Evolutionary conservation across 495 filamentous ascomycete genomes (phyloP).

Genomic region (Daldinia loculata): DNA sequence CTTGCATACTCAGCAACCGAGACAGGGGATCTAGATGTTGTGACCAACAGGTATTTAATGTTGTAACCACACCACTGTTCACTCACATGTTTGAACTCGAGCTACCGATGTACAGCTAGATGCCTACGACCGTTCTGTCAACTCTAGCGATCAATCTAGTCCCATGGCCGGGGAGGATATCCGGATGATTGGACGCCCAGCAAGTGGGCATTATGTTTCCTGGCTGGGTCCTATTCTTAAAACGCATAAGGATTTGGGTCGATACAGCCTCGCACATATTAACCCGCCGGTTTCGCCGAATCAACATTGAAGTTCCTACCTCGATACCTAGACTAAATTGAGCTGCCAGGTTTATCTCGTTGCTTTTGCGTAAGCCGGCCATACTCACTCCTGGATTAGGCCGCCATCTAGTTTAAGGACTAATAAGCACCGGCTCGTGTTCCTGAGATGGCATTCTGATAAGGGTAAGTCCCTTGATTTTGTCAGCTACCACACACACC

Average conservation of each 20-base stretch:
- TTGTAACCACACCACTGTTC: conserved; percentile 37
- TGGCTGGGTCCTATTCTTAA: conserved; percentile 23
- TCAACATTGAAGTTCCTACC: conserved; percentile 28
- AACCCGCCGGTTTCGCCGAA: conserved; percentile 43
- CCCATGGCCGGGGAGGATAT: conserved; percentile 32
- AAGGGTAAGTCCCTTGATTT: conserved; percentile 21
- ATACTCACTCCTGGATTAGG: conserved; percentile 29
- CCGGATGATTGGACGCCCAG: conserved; percentile 39
- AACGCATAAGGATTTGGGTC: conserved; percentile 28
- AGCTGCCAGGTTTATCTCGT: conserved; percentile 36
- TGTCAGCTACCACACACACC: conserved; percentile 35
- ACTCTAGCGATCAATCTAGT: conserved; percentile 18
- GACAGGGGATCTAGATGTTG: conserved; percentile 36
- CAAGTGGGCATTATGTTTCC: conserved; percentile 26
- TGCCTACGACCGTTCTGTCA: conserved; percentile 20
- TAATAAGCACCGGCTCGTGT: conserved; percentile 43
- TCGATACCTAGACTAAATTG: conserved; percentile 38
- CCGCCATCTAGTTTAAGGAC: conserved; percentile 20
- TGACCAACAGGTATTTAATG: conserved; percentile 42
- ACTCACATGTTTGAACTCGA: conserved; percentile 31
- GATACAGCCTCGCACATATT: conserved; percentile 44
- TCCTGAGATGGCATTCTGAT: conserved; percentile 39
- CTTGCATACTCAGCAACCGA: conserved; percentile 40
- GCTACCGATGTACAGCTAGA: conserved; percentile 14
- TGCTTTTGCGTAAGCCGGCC: conserved; percentile 43